Percentiles rank a stretch among this genome's conserved stretches.
phyloP scores from a whole-genome alignment of 192 early-diverging fungal genomes.

The Coemansia sp. region DNA sequence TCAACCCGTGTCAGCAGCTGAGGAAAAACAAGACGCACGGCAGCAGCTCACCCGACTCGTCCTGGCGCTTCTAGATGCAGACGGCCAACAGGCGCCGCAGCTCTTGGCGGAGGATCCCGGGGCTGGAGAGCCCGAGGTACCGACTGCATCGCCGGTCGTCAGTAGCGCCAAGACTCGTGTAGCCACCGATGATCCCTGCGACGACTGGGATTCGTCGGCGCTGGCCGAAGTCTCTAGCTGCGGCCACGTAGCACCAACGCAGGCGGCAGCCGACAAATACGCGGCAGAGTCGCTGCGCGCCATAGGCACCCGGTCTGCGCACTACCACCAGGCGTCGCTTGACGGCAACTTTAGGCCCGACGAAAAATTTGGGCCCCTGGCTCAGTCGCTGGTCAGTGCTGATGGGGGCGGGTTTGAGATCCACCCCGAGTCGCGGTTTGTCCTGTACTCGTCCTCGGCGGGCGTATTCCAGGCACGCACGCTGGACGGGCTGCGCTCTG shows the following conservation, averaged over 20 bases:
- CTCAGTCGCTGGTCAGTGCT: constrained; percentile 23
- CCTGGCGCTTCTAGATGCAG: constrained; percentile 29
- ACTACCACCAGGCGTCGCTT: background rate
- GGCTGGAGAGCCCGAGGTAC: background rate
- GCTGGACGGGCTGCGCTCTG: constrained; percentile 38
- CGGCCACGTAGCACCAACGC: constrained; percentile 15
- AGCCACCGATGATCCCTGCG: background rate
- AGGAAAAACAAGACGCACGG: background rate
- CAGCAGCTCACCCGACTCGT: constrained; percentile 35
- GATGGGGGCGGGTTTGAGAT: constrained; percentile 16
- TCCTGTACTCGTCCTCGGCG: constrained; percentile 46
- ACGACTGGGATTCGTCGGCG: constrained; percentile 41
- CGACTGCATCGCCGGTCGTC: background rate
- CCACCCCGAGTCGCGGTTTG: constrained; percentile 23
- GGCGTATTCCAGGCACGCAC: constrained; percentile 39
- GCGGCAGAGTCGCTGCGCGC: constrained; percentile 39
- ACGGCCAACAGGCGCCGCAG: background rate
- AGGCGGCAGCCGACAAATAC: constrained; percentile 26
- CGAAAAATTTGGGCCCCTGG: constrained; percentile 24
- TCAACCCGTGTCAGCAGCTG: background rate
- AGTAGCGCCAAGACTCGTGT: constrained; percentile 4
- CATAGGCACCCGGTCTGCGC: constrained; percentile 17
- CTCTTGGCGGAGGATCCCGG: background rate
- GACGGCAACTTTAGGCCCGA: background rate
- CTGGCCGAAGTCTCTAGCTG: constrained; percentile 28